Base-by-base conservation (phyloP, 305 asterid genomes). In the Fraxinus baroniana region DNA sequence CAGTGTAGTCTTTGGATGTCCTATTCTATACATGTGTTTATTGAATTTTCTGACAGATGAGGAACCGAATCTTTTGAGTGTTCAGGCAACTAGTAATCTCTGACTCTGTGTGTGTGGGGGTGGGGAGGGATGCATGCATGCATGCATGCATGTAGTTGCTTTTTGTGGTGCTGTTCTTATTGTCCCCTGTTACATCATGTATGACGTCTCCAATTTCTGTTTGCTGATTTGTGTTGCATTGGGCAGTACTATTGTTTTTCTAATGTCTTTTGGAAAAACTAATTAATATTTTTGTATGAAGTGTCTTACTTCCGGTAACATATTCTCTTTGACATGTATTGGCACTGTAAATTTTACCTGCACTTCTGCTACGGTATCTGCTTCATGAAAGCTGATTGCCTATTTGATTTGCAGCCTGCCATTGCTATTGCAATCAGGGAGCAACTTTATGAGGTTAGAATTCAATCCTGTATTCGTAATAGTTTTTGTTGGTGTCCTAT, bases 391-490 rank as follows among this genome's bases (percentile, higher is more conserved):
- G 44, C 46, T 87, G 78, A 84, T 78, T 80, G 55, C 60, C 41
- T 57, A 74, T 85, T 85, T 71, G 73, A 76, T 81, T 88, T 90
- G 84, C 94, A 95, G 99, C 99, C 99, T 82, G 98, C 98, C 79
- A 82, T 95, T 87, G 95, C 98, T 80, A 88, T 94, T 89, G 92
- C 99, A 77, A 95, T 95, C 74, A 84, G 99, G 81, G 98, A 95
- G 87, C 97, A 95, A 83, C 94, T 95, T 37, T 95, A 93, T 52
- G 99, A 95, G 98, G 99, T 95, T 86, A 86, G 90, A 57, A 77
- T 28, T 49, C 13, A 77, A 30, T 76, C 81, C 78, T 77, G 7
- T 41, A 35, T n/a, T 70, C 24, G 13, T 17, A 15, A 30, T 32
- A 70, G 75, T 66, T 66, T 26, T 28, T 66, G 9, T 66, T 60